Percentiles rank a stretch among this genome's conserved stretches.
phyloP scores from a whole-genome alignment of 345 rosid genomes.

The Punica granatum region DNA sequence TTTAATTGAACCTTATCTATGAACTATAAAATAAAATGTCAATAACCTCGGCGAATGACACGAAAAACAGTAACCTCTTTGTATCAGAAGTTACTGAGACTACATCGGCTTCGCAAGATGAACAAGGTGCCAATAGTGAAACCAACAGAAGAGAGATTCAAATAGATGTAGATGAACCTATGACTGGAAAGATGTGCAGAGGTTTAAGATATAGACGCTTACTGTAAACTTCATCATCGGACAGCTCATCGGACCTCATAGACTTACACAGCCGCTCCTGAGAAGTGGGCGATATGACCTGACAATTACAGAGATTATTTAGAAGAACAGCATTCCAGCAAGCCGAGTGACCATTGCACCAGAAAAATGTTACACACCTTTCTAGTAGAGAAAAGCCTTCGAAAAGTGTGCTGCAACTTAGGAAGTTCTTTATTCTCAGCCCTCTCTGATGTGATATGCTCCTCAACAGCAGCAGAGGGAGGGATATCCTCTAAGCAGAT shows the following conservation, averaged over 20 bases:
- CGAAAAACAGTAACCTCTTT: background rate
- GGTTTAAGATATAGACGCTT: conserved; percentile 22
- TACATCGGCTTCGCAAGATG: background rate
- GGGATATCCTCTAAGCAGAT: conserved; percentile 14
- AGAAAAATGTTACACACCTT: conserved; percentile 39
- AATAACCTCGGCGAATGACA: background rate
- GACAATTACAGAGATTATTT: conserved; percentile 20
- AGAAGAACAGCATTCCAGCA: conserved; percentile 3
- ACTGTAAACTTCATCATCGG: conserved; percentile 39
- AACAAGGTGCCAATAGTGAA: background rate
- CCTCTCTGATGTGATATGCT: conserved; percentile 13
- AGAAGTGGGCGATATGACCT: conserved; percentile 76
- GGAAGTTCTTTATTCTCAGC: conserved; percentile 14
- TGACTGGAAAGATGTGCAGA: background rate
- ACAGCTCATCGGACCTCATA: conserved; percentile 37
- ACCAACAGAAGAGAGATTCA: background rate
- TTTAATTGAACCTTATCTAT: background rate
- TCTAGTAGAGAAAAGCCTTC: conserved; percentile 54
- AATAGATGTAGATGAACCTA: background rate
- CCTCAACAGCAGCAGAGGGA: conserved; percentile 14
- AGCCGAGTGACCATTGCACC: background rate
- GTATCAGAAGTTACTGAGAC: background rate
- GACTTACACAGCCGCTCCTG: conserved; percentile 63
- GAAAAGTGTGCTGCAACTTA: conserved; percentile 32
- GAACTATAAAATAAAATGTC: background rate